phyloP scores from a whole-genome alignment of 805 yeast species.

The Scheffersomyces stipitis region DNA sequence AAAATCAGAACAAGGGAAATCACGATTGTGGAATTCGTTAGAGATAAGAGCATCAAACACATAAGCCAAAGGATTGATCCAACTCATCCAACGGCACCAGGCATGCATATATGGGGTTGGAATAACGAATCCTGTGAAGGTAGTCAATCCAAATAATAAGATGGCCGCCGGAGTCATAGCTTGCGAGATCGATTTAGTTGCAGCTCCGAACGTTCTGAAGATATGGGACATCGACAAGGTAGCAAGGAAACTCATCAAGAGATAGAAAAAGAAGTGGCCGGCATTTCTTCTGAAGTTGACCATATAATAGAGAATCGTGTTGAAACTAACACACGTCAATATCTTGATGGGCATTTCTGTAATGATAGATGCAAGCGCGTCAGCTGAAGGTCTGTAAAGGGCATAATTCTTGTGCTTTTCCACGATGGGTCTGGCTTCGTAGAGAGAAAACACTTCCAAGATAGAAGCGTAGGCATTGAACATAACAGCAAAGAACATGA shows the following conservation, averaged over 20 bases:
- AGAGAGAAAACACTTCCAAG: conserved; percentile 58
- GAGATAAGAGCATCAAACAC: conserved; percentile 57
- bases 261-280: conserved; percentile 25
- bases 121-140: conserved; percentile 58
- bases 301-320: conserved; percentile 31
- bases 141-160: conserved; percentile 46
- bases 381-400: conserved; percentile 72
- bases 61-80: conserved; percentile 57
- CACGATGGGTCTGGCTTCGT: conserved; percentile 62
- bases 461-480: conserved; percentile 61
- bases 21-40: conserved; percentile 52
- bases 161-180: conserved; percentile 62
- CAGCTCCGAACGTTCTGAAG: conserved; percentile 20
- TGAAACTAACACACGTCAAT: conserved; percentile 29
- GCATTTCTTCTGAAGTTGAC: conserved; percentile 23
- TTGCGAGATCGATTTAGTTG: conserved; percentile 39
- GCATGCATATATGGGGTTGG: conserved; percentile 58
- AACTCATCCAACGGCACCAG: conserved; percentile 68
- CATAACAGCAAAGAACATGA: conserved; percentile 58
- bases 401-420: conserved; percentile 72
- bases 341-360: conserved; percentile 65
- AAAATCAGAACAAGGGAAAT: conserved; percentile 46
- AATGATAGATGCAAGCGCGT: conserved; percentile 60
- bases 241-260: conserved; percentile 16
- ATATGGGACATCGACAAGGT: conserved; percentile 38